Base-by-base conservation (phyloP, 75 land plant species). In the Ceratopteris richardii region DNA sequence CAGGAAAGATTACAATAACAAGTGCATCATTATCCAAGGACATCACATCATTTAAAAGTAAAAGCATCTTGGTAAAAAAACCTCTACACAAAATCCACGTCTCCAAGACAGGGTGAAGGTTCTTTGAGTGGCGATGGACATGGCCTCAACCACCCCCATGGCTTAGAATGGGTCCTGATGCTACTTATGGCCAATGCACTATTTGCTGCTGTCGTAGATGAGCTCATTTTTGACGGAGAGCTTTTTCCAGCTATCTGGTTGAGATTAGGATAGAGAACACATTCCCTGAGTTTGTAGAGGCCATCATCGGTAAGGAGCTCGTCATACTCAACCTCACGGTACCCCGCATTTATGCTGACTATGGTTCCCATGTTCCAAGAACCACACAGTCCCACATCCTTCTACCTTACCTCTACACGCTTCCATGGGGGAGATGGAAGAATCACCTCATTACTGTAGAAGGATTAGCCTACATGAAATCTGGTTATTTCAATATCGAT, bases 21-120 rank as follows among this genome's bases (percentile, higher is more conserved):
- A 13, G 7, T 43, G 23, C 6, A 20, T 20, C 17, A 7, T n/a
- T 13, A 13, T 7, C 29, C n/a, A 18, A 18, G 10, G 51, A 59
- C 2, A 5, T 41, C 12, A 50, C 28, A 50, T 50, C 60, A 5
- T 62, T 59, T 12, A 50, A 22, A 22, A 62, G 64, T 4, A 62
- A 27, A 16, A 5, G 65, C 65, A 63, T 63, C 58, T 63, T 29
- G 57, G 29, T 21, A 62, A 63, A 31, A 63, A 63, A n/a, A 29
- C 56, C 51, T 63, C 65, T 1, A 63, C 57, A 14, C 61, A 53
- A 31, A 53, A 18, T 9, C 65, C 65, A 16, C 57, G 7, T 53
- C 19, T 19, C 65, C 65, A 63, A 13, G 37, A 28, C 13, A 26
- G 36, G 60, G 64, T 3, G 64, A 20, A 16, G 20, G 11, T 20